A percentile compares a stretch with the other conserved stretches of the same genome.
Conservation (phyloP, 345 rosid species). For the Pugionium dolabratum region DNA sequence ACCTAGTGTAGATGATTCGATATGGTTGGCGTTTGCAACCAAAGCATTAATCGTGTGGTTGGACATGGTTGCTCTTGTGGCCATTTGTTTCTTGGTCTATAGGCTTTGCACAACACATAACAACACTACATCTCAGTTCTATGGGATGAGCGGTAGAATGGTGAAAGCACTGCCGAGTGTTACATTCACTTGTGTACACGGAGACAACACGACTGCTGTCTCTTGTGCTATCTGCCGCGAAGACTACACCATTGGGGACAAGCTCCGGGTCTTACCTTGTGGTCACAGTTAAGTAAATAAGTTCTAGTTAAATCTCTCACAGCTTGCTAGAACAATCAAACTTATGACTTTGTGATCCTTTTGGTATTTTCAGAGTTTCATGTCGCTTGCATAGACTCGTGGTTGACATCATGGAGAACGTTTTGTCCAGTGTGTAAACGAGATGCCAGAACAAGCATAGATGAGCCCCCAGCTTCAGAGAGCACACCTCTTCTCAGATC, state of each 20-base stretch:
- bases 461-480: constrained; percentile 84
- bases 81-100: constrained; percentile 94
- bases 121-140: constrained; percentile 74
- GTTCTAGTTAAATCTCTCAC: no score
- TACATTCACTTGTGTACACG: constrained; percentile 67
- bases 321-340: no score
- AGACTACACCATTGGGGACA: constrained; percentile 89
- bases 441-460: constrained; percentile 76
- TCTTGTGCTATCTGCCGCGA: constrained; percentile 96
- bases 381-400: constrained; percentile 81
- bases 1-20: constrained; percentile 78
- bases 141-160: constrained; percentile 88
- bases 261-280: constrained; percentile 88
- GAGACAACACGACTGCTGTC: constrained; percentile 82
- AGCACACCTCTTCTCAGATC: constrained; percentile 83
- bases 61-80: constrained; percentile 91
- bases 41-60: constrained; percentile 75
- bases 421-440: constrained; percentile 98
- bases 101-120: constrained; percentile 59
- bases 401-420: constrained; percentile 97
- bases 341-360: neutral
- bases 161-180: constrained; percentile 98
- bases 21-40: constrained; percentile 82
- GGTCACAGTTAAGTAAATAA: constrained; percentile 69
- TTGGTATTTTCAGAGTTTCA: constrained; percentile 65